A percentile compares a stretch with the other conserved stretches of the same genome.
phyloP scores from a whole-genome alignment of 208 protist genomes.

The Trichomonas vaginalis region DNA sequence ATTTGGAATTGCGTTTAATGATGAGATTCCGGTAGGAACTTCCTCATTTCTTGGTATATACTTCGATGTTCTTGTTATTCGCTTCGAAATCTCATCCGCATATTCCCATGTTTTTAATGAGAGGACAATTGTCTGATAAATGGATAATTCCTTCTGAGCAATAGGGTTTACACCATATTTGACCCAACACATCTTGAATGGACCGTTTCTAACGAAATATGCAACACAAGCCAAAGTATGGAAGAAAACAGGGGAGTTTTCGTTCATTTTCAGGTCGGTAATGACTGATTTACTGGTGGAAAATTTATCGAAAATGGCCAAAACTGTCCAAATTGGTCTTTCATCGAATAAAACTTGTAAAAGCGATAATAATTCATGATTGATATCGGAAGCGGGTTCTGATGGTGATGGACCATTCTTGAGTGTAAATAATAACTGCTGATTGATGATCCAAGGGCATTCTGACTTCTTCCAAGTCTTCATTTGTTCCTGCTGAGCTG shows the following conservation, averaged over 20 bases:
- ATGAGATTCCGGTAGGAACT: not conserved
- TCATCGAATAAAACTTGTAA: not conserved
- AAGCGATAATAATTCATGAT: not conserved
- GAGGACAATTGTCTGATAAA: not conserved
- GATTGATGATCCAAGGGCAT: not conserved
- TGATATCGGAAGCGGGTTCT: not conserved
- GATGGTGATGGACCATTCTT: not conserved
- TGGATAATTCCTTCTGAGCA: not conserved
- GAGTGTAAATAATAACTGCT: not conserved
- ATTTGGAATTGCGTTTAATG: not conserved
- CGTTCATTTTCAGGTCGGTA: not conserved
- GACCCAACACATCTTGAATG: not conserved
- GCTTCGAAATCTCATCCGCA: not conserved
- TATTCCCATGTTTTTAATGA: not conserved
- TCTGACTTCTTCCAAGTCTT: not conserved
- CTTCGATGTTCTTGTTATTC: not conserved
- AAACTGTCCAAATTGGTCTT: slow-evolving; percentile 2
- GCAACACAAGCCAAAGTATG: not conserved
- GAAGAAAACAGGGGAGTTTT: not conserved
- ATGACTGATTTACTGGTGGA: not conserved
- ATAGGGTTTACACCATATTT: not conserved
- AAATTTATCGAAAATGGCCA: not conserved
- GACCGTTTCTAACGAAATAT: not conserved
- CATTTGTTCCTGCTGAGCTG: not conserved
- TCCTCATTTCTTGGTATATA: not conserved